These are phyloP conservation scores for Flaveria bidentis DNA, from an alignment of 129 eudicot genomes.

Conservation along the genomic window DNA sequence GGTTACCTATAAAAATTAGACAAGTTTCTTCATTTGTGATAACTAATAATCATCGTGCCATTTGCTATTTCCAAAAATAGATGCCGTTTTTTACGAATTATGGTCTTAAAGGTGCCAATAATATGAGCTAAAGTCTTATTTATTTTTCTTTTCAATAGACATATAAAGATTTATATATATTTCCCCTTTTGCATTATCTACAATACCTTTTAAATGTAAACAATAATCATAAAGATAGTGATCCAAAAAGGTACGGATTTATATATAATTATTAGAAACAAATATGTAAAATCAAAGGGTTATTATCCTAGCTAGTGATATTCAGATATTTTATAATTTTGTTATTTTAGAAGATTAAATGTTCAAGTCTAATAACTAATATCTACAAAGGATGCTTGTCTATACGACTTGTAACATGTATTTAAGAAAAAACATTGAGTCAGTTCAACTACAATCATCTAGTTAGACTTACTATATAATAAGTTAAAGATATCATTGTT, in stretches of 20 bases:
- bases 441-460: too few species aligned
- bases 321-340: neutral
- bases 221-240: neutral
- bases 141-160: neutral
- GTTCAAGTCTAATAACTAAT: too few species aligned
- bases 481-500: too few species aligned
- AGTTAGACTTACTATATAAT: too few species aligned
- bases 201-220: too few species aligned
- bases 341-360: too few species aligned
- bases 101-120: neutral
- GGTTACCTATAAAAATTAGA: neutral
- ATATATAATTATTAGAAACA: neutral
- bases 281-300: too few species aligned
- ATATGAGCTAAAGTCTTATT: neutral
- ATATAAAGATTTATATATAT: neutral
- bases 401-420: too few species aligned
- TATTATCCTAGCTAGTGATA: neutral
- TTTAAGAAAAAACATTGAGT: too few species aligned
- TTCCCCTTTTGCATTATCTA: neutral
- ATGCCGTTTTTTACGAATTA: neutral
- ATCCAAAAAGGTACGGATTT: neutral
- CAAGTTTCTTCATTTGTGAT: neutral
- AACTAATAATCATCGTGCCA: neutral
- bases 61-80: constrained; percentile 4
- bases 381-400: too few species aligned